Evolutionary conservation across 352 stramenopile species (phyloP), one percentile per base, ranked within the genome.

Genomic region (Phytophthora citricola): DNA sequence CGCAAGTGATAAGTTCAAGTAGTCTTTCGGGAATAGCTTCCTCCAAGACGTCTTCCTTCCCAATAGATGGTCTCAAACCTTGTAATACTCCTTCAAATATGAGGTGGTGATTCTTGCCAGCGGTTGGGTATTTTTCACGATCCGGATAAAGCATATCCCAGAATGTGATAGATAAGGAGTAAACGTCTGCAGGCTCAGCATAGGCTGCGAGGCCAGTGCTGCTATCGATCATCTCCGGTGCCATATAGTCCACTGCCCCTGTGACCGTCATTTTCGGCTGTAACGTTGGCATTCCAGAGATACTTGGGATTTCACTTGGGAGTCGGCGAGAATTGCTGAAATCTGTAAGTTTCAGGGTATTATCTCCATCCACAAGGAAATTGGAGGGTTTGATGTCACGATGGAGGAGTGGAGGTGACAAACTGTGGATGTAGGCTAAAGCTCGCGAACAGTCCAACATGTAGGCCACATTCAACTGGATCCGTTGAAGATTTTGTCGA

Each of bases 201-300:
- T 93, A 93, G 0, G 58, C 46, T 10, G 74, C 78, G 5, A 83
- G 27, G 7, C 80, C 80, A 24, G 62, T 71, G 11, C 73, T 55
- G 22, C 77, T 78, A 26, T 46, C 59, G 46, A 92, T 85, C 65
- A 92, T 75, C 58, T 92, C 84, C 0, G 84, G 84, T 15, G 84
- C 81, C 81, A 92, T 92, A 66, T 90, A 91, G 32, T 86, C 63
- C 3, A 90, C 76, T 0, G 84, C 91, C 12, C 84, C 84, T 7
- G 71, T 80, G 24, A 93, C 78, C 0, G 76, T 79, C 75, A 85
- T 87, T 62, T 75, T 78, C 20, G 69, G 49, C 11, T 73, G 47
- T 5, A 36, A 2, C 45, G 11, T 38, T 17, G 39, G 22, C 29
- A n/a, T 29, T 48, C 12, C 39, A 46, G 2, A 34, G 47, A n/a